A percentile compares a stretch with the other conserved stretches of the same genome.
These are phyloP conservation scores for Kwoniella europaea DNA, from an alignment of 768 basidiomycete genomes.

Conservation along the genomic window DNA sequence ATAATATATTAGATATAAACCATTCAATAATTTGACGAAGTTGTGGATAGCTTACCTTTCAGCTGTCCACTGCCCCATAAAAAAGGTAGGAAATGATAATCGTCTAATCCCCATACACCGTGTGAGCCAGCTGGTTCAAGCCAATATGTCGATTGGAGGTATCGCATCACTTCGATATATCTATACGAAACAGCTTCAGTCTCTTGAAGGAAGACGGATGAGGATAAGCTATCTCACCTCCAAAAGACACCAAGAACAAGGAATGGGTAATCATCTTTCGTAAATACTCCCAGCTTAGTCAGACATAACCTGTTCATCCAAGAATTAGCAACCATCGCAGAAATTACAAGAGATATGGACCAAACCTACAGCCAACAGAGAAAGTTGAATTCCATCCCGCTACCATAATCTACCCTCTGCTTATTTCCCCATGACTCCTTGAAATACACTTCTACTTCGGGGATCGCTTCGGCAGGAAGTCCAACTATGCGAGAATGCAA, in stretches of 20 bases:
- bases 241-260: constrained; percentile 87
- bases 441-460: constrained; percentile 81
- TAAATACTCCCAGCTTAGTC: constrained; percentile 70
- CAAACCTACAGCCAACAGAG: constrained; percentile 86
- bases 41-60: constrained; percentile 31
- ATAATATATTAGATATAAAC: background rate
- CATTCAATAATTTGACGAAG: background rate
- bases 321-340: constrained; percentile 3
- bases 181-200: constrained; percentile 29
- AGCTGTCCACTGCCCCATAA: constrained; percentile 57
- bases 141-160: constrained; percentile 92
- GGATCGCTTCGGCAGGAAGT: constrained; percentile 66
- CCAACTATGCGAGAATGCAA: constrained; percentile 69
- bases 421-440: constrained; percentile 88
- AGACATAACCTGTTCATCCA: constrained; percentile 71
- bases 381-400: constrained; percentile 98
- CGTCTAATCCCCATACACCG: constrained; percentile 96
- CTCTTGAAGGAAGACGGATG: background rate
- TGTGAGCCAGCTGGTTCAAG: constrained; percentile 98
- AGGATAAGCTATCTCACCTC: constrained; percentile 63
- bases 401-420: constrained; percentile 95
- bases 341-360: background rate
- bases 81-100: constrained; percentile 95
- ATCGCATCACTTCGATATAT: constrained; percentile 63
- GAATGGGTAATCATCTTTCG: constrained; percentile 70